phyloP scores from a whole-genome alignment of 169 alveolate genomes.

The Plasmodium gonderi region DNA sequence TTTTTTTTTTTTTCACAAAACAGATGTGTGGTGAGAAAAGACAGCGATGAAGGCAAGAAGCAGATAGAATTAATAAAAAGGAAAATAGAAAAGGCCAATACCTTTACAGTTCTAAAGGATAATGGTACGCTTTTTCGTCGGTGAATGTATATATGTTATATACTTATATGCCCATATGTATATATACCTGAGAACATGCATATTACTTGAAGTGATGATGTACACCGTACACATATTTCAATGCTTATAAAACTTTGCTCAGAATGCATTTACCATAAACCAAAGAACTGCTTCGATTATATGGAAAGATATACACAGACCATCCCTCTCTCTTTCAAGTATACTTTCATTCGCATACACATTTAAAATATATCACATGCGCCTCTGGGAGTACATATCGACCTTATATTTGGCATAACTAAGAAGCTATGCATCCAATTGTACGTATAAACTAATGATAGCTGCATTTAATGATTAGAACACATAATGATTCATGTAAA shows the following conservation, averaged over 20 bases:
- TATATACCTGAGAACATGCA: no score
- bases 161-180: neutral
- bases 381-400: no score
- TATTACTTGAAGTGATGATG: no score
- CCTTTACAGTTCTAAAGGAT: constrained; percentile 35
- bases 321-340: constrained; percentile 55
- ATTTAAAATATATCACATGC: no score
- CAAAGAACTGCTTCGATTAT: constrained; percentile 60
- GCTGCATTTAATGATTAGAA: no score
- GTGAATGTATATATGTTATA: neutral
- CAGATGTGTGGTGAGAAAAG: constrained; percentile 35
- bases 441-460: no score
- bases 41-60: constrained; percentile 61
- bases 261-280: constrained; percentile 56
- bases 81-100: constrained; percentile 57
- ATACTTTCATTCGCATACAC: neutral
- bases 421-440: no score
- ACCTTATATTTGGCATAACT: no score
- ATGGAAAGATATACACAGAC: constrained; percentile 61
- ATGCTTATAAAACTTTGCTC: neutral
- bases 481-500: neutral
- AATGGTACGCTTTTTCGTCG: constrained; percentile 12
- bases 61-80: constrained; percentile 50
- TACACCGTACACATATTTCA: neutral
- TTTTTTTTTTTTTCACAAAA: neutral